phyloP scores from a whole-genome alignment of 352 stramenopile species.

The Pythium folliculosum region DNA sequence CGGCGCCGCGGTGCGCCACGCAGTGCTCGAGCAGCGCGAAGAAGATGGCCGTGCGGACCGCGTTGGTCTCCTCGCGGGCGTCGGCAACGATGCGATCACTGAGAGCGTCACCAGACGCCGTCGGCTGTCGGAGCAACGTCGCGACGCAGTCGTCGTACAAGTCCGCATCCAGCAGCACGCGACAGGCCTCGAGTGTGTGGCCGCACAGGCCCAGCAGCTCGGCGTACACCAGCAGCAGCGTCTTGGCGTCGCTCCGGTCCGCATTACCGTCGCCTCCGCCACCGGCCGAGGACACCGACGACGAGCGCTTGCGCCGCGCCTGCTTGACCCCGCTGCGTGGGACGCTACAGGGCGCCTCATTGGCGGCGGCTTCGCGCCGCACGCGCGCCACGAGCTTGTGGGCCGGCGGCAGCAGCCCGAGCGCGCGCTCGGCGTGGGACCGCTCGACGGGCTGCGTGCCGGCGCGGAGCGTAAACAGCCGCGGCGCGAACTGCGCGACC shows the following conservation, averaged over 20 bases:
- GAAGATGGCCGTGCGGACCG: conserved; percentile 43
- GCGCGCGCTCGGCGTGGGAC: conserved; percentile 67
- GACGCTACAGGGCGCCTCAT: not conserved
- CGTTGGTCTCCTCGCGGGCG: not conserved
- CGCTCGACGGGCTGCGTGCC: conserved; percentile 31
- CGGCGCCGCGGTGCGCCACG: conserved; percentile 43
- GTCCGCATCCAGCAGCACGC: conserved; percentile 58
- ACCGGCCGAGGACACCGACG: not conserved
- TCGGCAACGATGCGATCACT: conserved; percentile 9
- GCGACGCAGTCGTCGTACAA: conserved; percentile 66
- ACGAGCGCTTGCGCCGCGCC: not conserved
- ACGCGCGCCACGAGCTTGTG: conserved; percentile 48
- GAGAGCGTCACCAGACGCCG: not conserved
- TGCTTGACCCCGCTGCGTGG: too few relatives aligned
- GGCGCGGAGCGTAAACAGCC: conserved; percentile 58
- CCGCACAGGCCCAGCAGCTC: conserved; percentile 57
- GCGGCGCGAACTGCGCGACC: conserved; percentile 61
- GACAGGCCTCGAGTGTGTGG: conserved; percentile 53
- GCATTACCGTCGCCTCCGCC: not conserved
- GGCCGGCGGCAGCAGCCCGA: conserved; percentile 62
- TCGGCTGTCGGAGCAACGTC: conserved; percentile 25
- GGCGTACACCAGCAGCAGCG: conserved; percentile 63
- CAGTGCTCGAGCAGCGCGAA: conserved; percentile 72
- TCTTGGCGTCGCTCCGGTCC: conserved; percentile 11
- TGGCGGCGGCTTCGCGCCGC: not conserved